Evolutionary conservation across 2,329 filamentous ascomycete genomes (phyloP).

Genomic region (Ascochyta fabae): DNA sequence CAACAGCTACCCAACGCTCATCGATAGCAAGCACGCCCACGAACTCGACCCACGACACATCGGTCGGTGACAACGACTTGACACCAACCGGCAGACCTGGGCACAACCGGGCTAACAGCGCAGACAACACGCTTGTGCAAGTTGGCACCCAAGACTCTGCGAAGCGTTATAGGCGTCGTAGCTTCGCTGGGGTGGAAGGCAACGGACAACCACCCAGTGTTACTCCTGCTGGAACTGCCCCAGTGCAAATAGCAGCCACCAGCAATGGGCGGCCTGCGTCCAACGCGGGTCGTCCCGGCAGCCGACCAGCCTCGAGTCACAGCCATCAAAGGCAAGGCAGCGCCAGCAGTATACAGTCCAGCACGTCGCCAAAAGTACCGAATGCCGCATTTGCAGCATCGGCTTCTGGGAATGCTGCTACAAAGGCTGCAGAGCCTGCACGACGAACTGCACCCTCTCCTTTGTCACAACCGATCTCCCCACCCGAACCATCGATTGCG

Average conservation of each 20-base stretch:
- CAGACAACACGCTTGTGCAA: conserved; percentile 73
- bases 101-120: conserved; percentile 65
- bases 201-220: conserved; percentile 31
- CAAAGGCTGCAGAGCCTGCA: conserved; percentile 47
- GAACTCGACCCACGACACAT: conserved; percentile 63
- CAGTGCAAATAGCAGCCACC: conserved; percentile 22
- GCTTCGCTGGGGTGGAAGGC: conserved; percentile 71
- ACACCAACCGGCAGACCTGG: conserved; percentile 46
- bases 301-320: conserved; percentile 42
- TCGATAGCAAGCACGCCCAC: conserved; percentile 51
- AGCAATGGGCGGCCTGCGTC: conserved; percentile 34
- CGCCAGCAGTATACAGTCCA: conserved; percentile 47
- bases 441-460: conserved; percentile 56
- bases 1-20: conserved; percentile 43
- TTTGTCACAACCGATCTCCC: conserved; percentile 53
- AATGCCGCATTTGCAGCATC: conserved; percentile 20
- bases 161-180: conserved; percentile 81
- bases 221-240: conserved; percentile 17
- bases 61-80: conserved; percentile 55
- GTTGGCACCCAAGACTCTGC: conserved; percentile 68
- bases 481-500: conserved; percentile 40
- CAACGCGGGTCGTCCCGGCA: conserved; percentile 39
- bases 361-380: conserved; percentile 33
- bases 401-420: conserved; percentile 21
- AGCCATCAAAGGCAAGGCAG: conserved; percentile 49